phyloP scores from a whole-genome alignment of 495 filamentous ascomycete species.

The Letharia columbiana region DNA sequence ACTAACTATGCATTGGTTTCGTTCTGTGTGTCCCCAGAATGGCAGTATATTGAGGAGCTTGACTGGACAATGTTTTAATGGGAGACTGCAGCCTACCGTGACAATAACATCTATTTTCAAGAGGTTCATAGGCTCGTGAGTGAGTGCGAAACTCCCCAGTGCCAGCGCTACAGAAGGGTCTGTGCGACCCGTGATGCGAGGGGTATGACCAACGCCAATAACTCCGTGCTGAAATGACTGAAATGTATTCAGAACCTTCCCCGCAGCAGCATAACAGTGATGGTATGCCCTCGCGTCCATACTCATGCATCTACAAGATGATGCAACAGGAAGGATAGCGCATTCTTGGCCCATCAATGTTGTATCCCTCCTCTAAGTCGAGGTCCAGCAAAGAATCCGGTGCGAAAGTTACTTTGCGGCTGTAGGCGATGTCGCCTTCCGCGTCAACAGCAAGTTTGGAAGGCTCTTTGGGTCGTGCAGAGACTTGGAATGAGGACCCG shows the following conservation, averaged over 20 bases:
- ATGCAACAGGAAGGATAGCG: not conserved
- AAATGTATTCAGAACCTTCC: not conserved
- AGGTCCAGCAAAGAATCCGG: not conserved
- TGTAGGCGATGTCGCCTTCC: not conserved
- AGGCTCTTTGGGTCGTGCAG: not conserved
- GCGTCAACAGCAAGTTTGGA: not conserved
- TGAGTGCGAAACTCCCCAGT: not conserved
- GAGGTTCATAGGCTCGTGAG: not conserved
- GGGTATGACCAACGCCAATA: not conserved
- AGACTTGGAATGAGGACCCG: conserved; percentile 6
- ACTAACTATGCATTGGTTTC: not conserved
- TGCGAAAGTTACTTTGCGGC: not conserved
- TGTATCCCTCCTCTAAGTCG: not conserved
- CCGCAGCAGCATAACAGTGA: not conserved
- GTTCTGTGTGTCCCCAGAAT: not conserved
- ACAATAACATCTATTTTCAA: not conserved
- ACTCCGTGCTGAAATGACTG: not conserved
- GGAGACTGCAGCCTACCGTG: not conserved
- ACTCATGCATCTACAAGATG: not conserved
- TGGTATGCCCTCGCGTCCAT: not conserved
- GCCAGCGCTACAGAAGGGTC: not conserved
- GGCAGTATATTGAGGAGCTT: not conserved
- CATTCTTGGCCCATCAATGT: not conserved
- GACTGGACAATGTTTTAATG: not conserved
- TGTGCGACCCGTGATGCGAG: not conserved